Conservation (phyloP, 2,329 filamentous ascomycete genomes). For the Talaromyces sp. region DNA sequence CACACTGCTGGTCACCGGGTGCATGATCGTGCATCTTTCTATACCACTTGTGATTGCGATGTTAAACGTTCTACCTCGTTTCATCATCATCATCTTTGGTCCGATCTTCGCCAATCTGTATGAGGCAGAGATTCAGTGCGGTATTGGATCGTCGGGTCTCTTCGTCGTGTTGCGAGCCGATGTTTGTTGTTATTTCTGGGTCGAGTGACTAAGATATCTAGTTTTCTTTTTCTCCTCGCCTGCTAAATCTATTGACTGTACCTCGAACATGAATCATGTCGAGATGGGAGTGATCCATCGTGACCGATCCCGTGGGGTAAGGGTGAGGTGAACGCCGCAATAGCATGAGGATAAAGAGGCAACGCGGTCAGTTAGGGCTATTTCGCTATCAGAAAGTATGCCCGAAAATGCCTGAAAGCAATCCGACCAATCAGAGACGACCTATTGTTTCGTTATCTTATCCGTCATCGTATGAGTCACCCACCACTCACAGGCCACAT, state of each 20-base stretch:
- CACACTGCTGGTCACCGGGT: background rate
- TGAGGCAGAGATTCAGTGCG: background rate
- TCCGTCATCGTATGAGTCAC: conserved; percentile 17
- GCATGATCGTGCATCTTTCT: background rate
- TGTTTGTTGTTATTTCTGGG: background rate
- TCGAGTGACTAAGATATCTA: background rate
- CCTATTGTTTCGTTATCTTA: conserved; percentile 13
- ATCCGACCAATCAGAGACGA: background rate
- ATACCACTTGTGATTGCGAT: background rate
- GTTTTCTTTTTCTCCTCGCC: background rate
- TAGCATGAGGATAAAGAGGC: background rate
- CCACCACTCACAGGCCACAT: conserved; percentile 13
- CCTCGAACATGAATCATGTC: background rate
- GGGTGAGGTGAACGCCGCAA: background rate
- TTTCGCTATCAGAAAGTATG: background rate
- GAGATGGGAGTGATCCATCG: background rate
- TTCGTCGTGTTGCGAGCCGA: background rate
- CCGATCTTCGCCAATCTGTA: background rate
- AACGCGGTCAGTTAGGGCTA: background rate
- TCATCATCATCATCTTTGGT: background rate
- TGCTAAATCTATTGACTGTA: background rate
- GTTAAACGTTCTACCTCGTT: background rate
- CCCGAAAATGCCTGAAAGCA: background rate
- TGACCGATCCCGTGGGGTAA: background rate
- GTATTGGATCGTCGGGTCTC: background rate